These are phyloP conservation scores for Myriangium duriaei DNA, from an alignment of 2,329 filamentous ascomycete species.

Conservation along the genomic window DNA sequence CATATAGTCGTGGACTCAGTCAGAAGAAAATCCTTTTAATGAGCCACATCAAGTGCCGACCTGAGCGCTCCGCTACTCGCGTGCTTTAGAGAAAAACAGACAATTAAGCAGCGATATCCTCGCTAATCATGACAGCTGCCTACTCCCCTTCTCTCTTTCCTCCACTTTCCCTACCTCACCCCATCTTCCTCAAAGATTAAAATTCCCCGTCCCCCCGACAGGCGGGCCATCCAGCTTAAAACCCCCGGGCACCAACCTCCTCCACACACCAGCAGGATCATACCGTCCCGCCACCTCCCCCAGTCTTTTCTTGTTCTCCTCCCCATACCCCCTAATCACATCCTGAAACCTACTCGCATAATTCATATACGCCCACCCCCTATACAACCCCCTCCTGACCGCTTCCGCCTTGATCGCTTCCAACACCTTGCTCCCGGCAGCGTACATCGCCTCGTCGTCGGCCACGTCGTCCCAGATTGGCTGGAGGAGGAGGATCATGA, in stretches of 20 bases:
- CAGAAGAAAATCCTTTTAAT: too few relatives aligned
- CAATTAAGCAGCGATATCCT: too few relatives aligned
- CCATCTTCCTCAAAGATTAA: slow-evolving; percentile 1
- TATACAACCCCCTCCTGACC: neutral
- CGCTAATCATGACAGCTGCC: too few relatives aligned
- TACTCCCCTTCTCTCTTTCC: neutral
- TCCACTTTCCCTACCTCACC: neutral
- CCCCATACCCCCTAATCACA: slow-evolving; percentile 30
- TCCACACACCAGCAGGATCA: slow-evolving; percentile 30
- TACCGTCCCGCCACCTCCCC: slow-evolving; percentile 25
- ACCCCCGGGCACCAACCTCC: slow-evolving; percentile 29
- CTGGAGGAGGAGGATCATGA: slow-evolving; percentile 1
- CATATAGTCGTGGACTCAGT: too few relatives aligned
- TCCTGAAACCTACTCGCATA: slow-evolving; percentile 34
- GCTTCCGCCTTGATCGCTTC: slow-evolving; percentile 11
- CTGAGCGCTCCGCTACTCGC: too few relatives aligned
- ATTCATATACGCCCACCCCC: slow-evolving; percentile 34
- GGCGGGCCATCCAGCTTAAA: slow-evolving; percentile 27
- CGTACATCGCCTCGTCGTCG: slow-evolving; percentile 22
- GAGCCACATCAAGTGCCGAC: too few relatives aligned
- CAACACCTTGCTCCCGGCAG: slow-evolving; percentile 18
- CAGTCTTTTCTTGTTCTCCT: slow-evolving; percentile 24
- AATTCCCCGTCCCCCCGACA: slow-evolving; percentile 2
- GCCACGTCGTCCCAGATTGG: slow-evolving; percentile 20
- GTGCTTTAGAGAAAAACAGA: too few relatives aligned